phyloP scores from a whole-genome alignment of 805 yeast species.

The Yarrowia deformans region DNA sequence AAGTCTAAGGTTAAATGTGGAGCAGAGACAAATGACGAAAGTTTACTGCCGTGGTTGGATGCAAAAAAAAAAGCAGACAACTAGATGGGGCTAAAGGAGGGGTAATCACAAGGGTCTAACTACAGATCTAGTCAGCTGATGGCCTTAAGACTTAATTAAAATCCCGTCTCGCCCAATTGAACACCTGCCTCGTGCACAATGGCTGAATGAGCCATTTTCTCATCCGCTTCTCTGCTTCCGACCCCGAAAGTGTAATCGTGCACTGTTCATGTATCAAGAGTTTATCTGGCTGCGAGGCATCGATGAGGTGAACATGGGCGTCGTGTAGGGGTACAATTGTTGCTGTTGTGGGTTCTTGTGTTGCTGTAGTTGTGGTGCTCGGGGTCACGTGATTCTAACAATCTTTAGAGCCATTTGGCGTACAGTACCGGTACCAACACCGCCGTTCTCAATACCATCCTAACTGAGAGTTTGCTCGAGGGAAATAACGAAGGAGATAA shows the following conservation, averaged over 20 bases:
- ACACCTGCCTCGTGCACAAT: background rate
- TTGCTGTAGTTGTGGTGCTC: no score
- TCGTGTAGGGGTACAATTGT: no score
- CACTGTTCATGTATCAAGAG: slow-evolving; percentile 6
- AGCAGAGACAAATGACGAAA: background rate
- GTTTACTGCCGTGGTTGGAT: background rate
- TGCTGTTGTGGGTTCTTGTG: no score
- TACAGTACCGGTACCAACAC: no score
- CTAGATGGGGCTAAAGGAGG: no score
- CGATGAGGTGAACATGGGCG: background rate
- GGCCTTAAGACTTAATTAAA: no score
- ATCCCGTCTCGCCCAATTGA: background rate
- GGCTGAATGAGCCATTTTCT: background rate
- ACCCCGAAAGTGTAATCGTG: slow-evolving; percentile 35
- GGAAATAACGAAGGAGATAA: background rate
- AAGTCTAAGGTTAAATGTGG: slow-evolving; percentile 22
- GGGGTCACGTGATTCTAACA: no score
- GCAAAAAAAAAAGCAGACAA: no score
- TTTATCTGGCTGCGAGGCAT: slow-evolving; percentile 6
- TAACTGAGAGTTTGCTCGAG: background rate
- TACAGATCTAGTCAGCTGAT: no score
- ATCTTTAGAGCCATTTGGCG: no score
- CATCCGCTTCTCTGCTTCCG: background rate
- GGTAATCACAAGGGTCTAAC: no score
- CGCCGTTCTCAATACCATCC: no score